Percentiles rank a stretch among this genome's conserved stretches.
Conservation (phyloP, 192 early-diverging fungal genomes). For the Coemansia furcata region DNA sequence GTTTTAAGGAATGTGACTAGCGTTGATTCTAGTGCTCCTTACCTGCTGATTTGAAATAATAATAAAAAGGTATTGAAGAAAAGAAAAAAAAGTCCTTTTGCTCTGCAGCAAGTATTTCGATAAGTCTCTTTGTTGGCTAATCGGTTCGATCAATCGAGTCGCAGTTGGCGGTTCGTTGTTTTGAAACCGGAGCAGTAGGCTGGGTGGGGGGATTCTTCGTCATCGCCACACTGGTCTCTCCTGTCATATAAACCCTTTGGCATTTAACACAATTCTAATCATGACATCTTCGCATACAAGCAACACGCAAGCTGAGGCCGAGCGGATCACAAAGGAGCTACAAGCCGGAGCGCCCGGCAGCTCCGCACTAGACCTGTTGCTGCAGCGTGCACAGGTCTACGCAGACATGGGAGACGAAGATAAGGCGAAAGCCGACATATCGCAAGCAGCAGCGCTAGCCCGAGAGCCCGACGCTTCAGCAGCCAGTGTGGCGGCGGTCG, state of each 20-base stretch:
- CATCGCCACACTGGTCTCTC: neutral
- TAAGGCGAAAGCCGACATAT: constrained; percentile 25
- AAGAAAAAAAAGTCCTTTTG: neutral
- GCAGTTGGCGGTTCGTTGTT: neutral
- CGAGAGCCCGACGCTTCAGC: constrained; percentile 12
- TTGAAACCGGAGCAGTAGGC: neutral
- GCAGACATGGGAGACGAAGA: constrained; percentile 29
- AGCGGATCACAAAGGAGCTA: constrained; percentile 26
- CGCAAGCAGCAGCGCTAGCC: constrained; percentile 33
- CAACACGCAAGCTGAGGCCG: constrained; percentile 8
- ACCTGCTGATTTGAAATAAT: neutral
- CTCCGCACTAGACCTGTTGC: constrained; percentile 13
- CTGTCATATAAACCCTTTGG: neutral
- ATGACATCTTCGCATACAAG: neutral
- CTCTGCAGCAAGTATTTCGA: neutral
- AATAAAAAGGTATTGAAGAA: neutral
- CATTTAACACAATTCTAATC: neutral
- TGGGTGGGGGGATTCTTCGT: neutral
- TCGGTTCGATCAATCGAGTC: neutral
- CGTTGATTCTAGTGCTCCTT: neutral
- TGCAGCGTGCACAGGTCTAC: constrained; percentile 27
- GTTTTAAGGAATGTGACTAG: neutral
- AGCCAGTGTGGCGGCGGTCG: constrained; percentile 28
- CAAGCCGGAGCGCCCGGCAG: constrained; percentile 6
- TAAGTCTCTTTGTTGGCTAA: neutral